Conservation (phyloP, 192 early-diverging fungal genomes). For the Backusella mclennaniae region DNA sequence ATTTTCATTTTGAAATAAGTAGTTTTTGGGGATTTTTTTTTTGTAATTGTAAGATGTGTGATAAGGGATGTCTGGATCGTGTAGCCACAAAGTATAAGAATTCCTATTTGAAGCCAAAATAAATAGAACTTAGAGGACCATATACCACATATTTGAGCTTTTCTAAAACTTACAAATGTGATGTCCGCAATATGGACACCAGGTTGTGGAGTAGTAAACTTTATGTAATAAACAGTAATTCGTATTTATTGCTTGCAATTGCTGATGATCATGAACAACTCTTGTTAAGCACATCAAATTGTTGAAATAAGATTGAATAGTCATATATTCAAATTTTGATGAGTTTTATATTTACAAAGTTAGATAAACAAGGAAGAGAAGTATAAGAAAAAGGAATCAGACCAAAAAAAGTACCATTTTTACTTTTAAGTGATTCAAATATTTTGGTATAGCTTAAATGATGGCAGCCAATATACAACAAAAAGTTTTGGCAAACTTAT, state of each 20-base stretch:
- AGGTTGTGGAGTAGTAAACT: background rate
- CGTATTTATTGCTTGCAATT: background rate
- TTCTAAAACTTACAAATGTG: background rate
- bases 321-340: background rate
- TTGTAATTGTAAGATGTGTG: background rate
- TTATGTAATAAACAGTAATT: background rate
- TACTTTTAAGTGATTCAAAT: constrained; percentile 7
- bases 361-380: background rate
- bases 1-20: background rate
- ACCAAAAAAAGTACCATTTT: background rate
- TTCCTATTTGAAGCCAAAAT: background rate
- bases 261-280: background rate
- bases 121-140: background rate
- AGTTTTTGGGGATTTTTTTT: background rate
- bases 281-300: background rate
- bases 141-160: background rate
- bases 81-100: background rate
- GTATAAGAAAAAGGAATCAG: background rate
- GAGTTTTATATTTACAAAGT: background rate
- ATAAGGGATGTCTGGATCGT: background rate
- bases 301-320: background rate
- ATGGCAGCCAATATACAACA: background rate
- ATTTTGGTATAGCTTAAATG: background rate
- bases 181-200: background rate
- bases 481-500: background rate